Evolutionary conservation across 2,329 filamentous ascomycete genomes (phyloP).

Genomic region (Cladosporium cucumerinum): DNA sequence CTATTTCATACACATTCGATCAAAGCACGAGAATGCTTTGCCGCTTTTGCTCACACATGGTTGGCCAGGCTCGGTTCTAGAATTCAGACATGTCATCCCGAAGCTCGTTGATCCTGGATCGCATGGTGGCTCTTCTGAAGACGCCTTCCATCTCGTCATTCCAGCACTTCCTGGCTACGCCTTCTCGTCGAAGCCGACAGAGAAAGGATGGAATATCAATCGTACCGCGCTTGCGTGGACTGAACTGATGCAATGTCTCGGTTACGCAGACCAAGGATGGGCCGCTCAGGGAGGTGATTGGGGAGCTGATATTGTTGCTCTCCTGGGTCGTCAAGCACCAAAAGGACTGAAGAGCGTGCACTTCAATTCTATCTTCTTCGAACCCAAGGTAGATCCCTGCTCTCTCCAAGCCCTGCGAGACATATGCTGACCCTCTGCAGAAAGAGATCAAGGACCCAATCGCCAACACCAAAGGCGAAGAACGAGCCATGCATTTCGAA

Average conservation of each 20-base stretch:
- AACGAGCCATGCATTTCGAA: conserved; percentile 13
- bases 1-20: conserved; percentile 21
- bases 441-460: conserved; percentile 19
- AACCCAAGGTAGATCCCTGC: not conserved
- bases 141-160: not conserved
- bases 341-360: conserved; percentile 16
- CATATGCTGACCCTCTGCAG: not conserved
- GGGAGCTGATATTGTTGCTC: conserved; percentile 14
- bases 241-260: conserved; percentile 17
- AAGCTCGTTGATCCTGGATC: conserved; percentile 8
- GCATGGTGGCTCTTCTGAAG: not conserved
- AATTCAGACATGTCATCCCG: conserved; percentile 22
- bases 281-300: conserved; percentile 18
- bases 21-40: conserved; percentile 18
- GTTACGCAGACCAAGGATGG: conserved; percentile 16
- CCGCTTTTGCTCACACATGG: conserved; percentile 20
- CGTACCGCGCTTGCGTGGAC: conserved; percentile 6
- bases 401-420: not conserved
- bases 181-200: not conserved
- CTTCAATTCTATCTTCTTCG: conserved; percentile 9
- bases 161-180: not conserved
- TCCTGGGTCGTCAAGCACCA: conserved; percentile 15
- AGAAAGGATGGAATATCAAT: not conserved
- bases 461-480: conserved; percentile 14
- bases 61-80: conserved; percentile 26